Evolutionary conservation across 306 rosid species (phyloP).

Genomic region (Lupinus albus): DNA sequence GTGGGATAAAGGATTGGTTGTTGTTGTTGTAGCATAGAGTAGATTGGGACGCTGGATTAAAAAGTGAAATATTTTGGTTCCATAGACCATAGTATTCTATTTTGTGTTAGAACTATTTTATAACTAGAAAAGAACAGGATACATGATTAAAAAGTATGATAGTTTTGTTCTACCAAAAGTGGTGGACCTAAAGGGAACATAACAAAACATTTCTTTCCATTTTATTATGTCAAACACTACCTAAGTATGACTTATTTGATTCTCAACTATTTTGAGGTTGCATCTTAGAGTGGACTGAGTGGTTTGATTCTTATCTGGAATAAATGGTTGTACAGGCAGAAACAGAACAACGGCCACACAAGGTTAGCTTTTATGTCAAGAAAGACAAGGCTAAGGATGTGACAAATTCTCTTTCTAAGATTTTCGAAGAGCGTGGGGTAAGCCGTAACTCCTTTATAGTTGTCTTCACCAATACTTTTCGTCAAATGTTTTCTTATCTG

Average conservation of each 20-base stretch:
- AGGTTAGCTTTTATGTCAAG: slow-evolving; percentile 82
- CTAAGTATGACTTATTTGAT: slow-evolving; percentile 26
- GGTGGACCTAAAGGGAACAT: no score
- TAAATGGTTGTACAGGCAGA: slow-evolving; percentile 68
- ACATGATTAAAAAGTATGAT: no score
- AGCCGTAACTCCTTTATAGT: slow-evolving; percentile 37
- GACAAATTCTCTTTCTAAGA: slow-evolving; percentile 68
- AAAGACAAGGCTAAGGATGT: slow-evolving; percentile 78
- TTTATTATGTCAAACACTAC: not conserved
- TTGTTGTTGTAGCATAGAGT: no score
- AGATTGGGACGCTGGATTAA: no score
- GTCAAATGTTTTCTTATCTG: slow-evolving; percentile 7
- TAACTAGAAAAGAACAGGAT: no score
- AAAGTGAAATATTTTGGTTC: no score
- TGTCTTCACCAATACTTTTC: slow-evolving; percentile 19
- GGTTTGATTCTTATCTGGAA: slow-evolving; percentile 29
- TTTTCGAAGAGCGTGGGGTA: slow-evolving; percentile 70
- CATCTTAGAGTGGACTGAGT: slow-evolving; percentile 30
- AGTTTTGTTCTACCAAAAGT: no score
- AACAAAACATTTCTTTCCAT: no score
- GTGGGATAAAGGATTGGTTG: no score
- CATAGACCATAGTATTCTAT: no score
- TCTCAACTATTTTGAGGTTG: not conserved
- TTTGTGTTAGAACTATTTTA: no score
- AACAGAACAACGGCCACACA: slow-evolving; percentile 87